These are phyloP conservation scores for Alternaria gansuensis DNA, from an alignment of 2,329 filamentous ascomycete species.

Conservation along the genomic window DNA sequence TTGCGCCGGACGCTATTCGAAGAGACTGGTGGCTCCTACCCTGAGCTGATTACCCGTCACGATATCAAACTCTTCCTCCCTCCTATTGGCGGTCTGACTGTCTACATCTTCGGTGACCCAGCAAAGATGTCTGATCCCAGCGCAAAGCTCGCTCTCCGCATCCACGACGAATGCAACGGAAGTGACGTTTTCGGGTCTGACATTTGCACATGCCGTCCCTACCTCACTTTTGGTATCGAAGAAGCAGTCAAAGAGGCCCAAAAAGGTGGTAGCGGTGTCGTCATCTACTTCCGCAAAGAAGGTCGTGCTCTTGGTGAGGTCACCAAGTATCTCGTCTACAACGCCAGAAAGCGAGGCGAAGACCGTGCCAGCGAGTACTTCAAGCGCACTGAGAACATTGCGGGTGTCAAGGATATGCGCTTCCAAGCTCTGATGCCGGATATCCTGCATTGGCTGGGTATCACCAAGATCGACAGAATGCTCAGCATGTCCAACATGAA, in stretches of 20 bases:
- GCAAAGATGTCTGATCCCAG: slow-evolving; percentile 91
- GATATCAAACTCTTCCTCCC: slow-evolving; percentile 97
- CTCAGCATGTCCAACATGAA: slow-evolving; percentile 99
- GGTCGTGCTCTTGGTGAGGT: slow-evolving; percentile 94
- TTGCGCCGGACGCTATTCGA: slow-evolving; percentile 90
- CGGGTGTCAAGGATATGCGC: slow-evolving; percentile 94
- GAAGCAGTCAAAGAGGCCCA: slow-evolving; percentile 98
- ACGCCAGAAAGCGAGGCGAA: slow-evolving; percentile 77
- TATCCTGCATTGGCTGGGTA: slow-evolving; percentile 96
- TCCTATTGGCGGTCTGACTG: slow-evolving; percentile 92
- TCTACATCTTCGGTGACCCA: slow-evolving; percentile 96
- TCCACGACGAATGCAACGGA: slow-evolving; percentile 92
- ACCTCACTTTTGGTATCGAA: slow-evolving; percentile 95
- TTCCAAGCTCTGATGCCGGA: slow-evolving; percentile 99
- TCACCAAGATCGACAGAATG: slow-evolving; percentile 98
- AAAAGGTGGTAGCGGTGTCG: slow-evolving; percentile 89
- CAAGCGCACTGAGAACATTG: slow-evolving; percentile 96
- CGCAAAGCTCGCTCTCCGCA: slow-evolving; percentile 79
- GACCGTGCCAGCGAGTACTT: slow-evolving; percentile 92
- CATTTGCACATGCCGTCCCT: slow-evolving; percentile 95
- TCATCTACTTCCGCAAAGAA: slow-evolving; percentile 99
- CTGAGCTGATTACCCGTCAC: slow-evolving; percentile 91
- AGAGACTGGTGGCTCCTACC: slow-evolving; percentile 94
- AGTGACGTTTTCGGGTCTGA: slow-evolving; percentile 98
- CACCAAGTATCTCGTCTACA: slow-evolving; percentile 86